Percentiles rank a stretch among this genome's conserved stretches.
Evolutionary conservation across 305 asterid genomes (phyloP).

Genomic region (Rubia tinctorum): DNA sequence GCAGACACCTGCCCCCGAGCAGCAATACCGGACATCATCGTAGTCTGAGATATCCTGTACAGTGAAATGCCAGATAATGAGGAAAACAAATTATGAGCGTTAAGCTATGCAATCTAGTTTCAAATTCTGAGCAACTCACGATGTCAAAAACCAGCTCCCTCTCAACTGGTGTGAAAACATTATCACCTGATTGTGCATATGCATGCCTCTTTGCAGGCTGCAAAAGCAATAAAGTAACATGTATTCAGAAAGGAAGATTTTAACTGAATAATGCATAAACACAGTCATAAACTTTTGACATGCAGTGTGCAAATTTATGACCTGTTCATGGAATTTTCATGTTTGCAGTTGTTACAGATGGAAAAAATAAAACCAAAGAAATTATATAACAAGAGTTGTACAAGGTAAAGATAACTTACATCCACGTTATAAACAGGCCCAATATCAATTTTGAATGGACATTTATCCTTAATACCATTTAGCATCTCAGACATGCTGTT

Average conservation of each 20-base stretch:
- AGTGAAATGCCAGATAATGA: background rate
- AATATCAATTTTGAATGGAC: slow-evolving; percentile 89
- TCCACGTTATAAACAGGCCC: slow-evolving; percentile 93
- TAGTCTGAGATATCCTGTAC: slow-evolving; percentile 86
- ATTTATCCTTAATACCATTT: slow-evolving; percentile 71
- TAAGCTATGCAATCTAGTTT: slow-evolving; percentile 6
- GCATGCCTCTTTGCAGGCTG: background rate
- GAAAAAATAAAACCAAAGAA: too few species aligned
- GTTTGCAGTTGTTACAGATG: background rate
- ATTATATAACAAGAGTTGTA: background rate
- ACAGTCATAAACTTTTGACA: background rate
- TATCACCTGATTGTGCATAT: background rate
- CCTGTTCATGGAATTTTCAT: slow-evolving; percentile 10
- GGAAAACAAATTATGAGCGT: background rate
- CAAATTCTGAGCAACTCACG: slow-evolving; percentile 40
- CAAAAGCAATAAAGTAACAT: background rate
- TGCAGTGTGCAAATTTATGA: slow-evolving; percentile 3
- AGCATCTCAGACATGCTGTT: slow-evolving; percentile 54
- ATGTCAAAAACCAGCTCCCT: slow-evolving; percentile 52
- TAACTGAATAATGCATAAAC: slow-evolving; percentile 10
- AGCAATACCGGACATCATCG: slow-evolving; percentile 95
- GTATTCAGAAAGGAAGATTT: background rate
- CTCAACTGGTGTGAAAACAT: background rate
- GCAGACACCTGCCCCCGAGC: slow-evolving; percentile 95
- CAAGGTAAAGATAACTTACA: slow-evolving; percentile 42